Evolutionary conservation across 108 stramenopile genomes (phyloP).

Genomic region (Fistulifera pelliculosa): DNA sequence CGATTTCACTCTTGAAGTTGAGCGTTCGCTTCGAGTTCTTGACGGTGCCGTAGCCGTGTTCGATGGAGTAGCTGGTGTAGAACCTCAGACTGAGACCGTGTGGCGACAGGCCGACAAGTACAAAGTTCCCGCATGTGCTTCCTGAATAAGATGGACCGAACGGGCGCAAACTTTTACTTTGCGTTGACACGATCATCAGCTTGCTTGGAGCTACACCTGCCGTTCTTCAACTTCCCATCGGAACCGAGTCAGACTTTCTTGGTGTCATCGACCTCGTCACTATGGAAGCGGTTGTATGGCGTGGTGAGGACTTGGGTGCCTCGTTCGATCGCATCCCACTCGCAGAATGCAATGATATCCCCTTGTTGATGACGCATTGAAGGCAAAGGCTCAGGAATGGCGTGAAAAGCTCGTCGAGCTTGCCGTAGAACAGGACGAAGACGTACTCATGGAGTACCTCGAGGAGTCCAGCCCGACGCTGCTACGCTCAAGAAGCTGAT

Average conservation of each 20-base stretch:
- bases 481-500: constrained; percentile 79
- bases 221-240: constrained; percentile 93
- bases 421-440: constrained; percentile 88
- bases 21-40: constrained; percentile 95
- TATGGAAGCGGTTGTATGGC: constrained; percentile 94
- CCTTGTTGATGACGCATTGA: constrained; percentile 82
- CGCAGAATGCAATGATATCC: constrained; percentile 81
- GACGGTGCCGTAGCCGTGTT: constrained; percentile 99
- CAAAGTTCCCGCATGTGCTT: constrained; percentile 97
- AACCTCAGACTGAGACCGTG: constrained; percentile 98
- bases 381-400: constrained; percentile 73
- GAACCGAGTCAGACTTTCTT: constrained; percentile 82
- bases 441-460: constrained; percentile 83
- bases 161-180: constrained; percentile 97
- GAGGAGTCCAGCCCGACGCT: constrained; percentile 74
- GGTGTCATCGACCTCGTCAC: constrained; percentile 97
- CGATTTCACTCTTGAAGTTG: constrained; percentile 77
- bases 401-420: constrained; percentile 79
- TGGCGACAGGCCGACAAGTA: constrained; percentile 98
- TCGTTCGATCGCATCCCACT: constrained; percentile 83
- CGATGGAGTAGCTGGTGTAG: constrained; percentile 99
- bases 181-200: constrained; percentile 88
- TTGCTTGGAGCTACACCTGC: constrained; percentile 90
- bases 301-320: constrained; percentile 95
- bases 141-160: constrained; percentile 99